Evolutionary conservation across 805 yeast genomes (phyloP).

Genomic region (Cyberlindnera galapagoensis): DNA sequence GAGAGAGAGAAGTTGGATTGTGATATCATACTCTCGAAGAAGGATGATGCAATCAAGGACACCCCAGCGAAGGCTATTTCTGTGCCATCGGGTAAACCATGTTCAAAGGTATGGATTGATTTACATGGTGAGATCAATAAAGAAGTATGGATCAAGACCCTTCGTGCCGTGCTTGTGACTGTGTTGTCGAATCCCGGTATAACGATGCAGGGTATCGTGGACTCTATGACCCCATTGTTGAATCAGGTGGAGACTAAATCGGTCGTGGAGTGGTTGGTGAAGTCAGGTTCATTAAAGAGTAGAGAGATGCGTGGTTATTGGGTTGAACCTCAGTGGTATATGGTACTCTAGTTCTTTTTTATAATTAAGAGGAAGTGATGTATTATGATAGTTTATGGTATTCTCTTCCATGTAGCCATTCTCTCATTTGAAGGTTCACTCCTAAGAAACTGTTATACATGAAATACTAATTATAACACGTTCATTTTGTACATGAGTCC

Average conservation of each 20-base stretch:
- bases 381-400: too few relatives aligned
- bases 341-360: constrained; percentile 27
- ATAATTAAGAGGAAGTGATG: not conserved
- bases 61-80: constrained; percentile 23
- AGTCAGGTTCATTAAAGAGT: constrained; percentile 30
- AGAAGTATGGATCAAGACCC: constrained; percentile 52
- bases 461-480: too few relatives aligned
- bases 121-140: constrained; percentile 53
- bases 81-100: constrained; percentile 55
- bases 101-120: constrained; percentile 69
- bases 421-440: too few relatives aligned
- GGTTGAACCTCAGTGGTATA: constrained; percentile 42
- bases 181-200: constrained; percentile 54
- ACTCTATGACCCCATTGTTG: constrained; percentile 17
- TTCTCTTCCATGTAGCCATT: too few relatives aligned
- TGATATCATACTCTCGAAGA: constrained; percentile 42
- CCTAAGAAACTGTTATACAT: too few relatives aligned
- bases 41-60: constrained; percentile 6
- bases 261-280: constrained; percentile 39
- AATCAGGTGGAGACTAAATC: constrained; percentile 28
- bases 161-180: constrained; percentile 39
- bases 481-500: too few relatives aligned
- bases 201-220: constrained; percentile 17
- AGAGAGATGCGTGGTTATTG: constrained; percentile 35
- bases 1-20: constrained; percentile 63